Percentiles rank a stretch among this genome's conserved stretches.
Evolutionary conservation across 352 stramenopile genomes (phyloP).

Genomic region (Phytophthora lateralis): DNA sequence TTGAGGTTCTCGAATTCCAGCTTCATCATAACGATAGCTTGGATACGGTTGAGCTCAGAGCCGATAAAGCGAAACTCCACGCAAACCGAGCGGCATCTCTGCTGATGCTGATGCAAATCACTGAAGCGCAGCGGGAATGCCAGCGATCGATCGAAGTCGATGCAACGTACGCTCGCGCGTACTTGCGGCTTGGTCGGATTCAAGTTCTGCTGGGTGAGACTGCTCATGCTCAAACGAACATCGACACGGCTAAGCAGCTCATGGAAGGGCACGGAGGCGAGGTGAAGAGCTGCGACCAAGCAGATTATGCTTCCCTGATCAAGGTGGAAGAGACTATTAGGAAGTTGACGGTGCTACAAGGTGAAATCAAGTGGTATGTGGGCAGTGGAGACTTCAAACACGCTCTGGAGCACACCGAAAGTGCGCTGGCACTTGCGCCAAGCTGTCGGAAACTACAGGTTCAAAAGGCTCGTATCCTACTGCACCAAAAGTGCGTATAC

Average conservation of each 20-base stretch:
- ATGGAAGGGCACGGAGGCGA: constrained; percentile 26
- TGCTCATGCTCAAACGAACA: constrained; percentile 53
- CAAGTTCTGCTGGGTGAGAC: constrained; percentile 72
- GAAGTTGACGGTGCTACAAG: constrained; percentile 48
- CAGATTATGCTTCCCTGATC: constrained; percentile 46
- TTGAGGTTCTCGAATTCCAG: constrained; percentile 53
- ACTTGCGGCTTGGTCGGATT: constrained; percentile 72
- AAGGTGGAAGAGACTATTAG: constrained; percentile 65
- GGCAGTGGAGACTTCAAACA: constrained; percentile 52
- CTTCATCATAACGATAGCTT: constrained; percentile 36
- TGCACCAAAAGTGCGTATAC: constrained; percentile 68
- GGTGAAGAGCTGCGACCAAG: constrained; percentile 32
- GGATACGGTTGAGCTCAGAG: constrained; percentile 46
- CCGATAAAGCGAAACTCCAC: constrained; percentile 84
- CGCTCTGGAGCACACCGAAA: constrained; percentile 54
- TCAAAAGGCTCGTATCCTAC: constrained; percentile 65
- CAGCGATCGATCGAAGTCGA: constrained; percentile 66
- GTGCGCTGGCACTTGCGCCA: constrained; percentile 56
- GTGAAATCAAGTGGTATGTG: constrained; percentile 66
- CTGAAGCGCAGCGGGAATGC: constrained; percentile 76
- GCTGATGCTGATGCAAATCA: constrained; percentile 81
- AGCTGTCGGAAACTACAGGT: constrained; percentile 60
- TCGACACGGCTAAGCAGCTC: constrained; percentile 53
- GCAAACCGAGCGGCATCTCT: constrained; percentile 77
- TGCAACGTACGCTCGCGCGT: constrained; percentile 71